Evolutionary conservation across 2,329 filamentous ascomycete species (phyloP), one percentile per base, ranked within the genome.

Genomic region (Ascochyta pisi): DNA sequence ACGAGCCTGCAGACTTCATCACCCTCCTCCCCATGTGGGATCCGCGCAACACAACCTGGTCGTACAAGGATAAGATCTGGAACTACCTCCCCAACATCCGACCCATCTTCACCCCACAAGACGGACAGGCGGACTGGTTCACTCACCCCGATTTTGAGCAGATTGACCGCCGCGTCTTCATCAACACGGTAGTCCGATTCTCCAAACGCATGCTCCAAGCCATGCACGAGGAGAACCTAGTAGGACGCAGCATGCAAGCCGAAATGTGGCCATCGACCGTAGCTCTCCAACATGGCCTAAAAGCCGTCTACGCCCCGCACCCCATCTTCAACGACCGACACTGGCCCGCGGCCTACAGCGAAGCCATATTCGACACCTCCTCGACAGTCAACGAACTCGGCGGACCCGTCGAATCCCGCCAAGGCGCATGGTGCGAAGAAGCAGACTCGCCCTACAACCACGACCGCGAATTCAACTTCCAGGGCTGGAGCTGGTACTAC

Each of bases 221-320:
- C 16, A 98, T 98, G 94, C 94, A 98, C 79, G 85, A 87, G 51
- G 92, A 96, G 79, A 96, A 93, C 27, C 84, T 91, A 67, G 88
- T 89, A 70, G 93, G 92, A 66, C 90, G 96, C 76, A 90, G 91
- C 62, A 96, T 95, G 80, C 96, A 96, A 73, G 91, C 92, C 0
- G 94, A 98, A 76, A 97, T 97, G 93, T 97, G 92, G 92, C 91
- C 93, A 0, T 89, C 89, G 1, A 95, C 90, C 0, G 87, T 91
- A 1, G 91, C 93, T 1, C 83, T 98, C 9, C 93, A 97, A 57
- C 93, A 97, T 73, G 94, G 94, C 10, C 88, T 91, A 78, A 98
- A 97, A 79, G 92, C 91, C 34, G 92, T 97, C 13, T 96, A 89
- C 63, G 92, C 88, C 2, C 94, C 94, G 1, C 94, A 98, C 68